Conservation (phyloP, 306 rosid species). For the Dalbergia cochinchinensis region DNA sequence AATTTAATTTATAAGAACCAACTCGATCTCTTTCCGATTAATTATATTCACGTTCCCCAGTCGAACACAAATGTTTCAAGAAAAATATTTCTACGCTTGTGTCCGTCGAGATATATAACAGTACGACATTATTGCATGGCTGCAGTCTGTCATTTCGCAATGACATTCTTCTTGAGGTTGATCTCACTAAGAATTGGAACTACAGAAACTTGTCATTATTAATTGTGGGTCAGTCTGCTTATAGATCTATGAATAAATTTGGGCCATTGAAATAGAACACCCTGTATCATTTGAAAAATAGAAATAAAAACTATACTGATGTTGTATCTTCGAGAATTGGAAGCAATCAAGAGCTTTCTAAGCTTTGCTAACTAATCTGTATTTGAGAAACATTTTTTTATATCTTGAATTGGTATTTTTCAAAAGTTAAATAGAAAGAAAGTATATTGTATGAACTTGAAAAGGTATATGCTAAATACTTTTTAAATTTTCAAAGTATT, state of each 20-base stretch:
- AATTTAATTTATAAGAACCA: no score
- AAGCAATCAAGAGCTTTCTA: not conserved
- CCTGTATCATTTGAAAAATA: not conserved
- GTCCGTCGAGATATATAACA: no score
- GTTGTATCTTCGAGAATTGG: not conserved
- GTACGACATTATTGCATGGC: not conserved
- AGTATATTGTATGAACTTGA: not conserved
- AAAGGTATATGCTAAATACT: not conserved
- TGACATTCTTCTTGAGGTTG: not conserved
- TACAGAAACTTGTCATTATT: not conserved
- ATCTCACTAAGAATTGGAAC: conserved; percentile 18
- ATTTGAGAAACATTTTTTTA: no score
- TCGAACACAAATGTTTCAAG: no score
- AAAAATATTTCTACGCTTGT: no score
- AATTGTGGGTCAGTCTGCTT: no score
- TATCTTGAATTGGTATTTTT: no score
- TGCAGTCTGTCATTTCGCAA: not conserved
- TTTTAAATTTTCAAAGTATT: not conserved
- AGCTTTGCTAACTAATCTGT: conserved; percentile 6
- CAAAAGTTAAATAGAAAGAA: no score
- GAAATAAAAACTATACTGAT: not conserved
- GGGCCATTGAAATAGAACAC: conserved; percentile 2
- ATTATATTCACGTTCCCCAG: no score
- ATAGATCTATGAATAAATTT: not conserved
- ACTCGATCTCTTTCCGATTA: no score